A percentile compares a stretch with the other conserved stretches of the same genome.
phyloP scores from a whole-genome alignment of 257 asterid species.

The Petunia axillaris region DNA sequence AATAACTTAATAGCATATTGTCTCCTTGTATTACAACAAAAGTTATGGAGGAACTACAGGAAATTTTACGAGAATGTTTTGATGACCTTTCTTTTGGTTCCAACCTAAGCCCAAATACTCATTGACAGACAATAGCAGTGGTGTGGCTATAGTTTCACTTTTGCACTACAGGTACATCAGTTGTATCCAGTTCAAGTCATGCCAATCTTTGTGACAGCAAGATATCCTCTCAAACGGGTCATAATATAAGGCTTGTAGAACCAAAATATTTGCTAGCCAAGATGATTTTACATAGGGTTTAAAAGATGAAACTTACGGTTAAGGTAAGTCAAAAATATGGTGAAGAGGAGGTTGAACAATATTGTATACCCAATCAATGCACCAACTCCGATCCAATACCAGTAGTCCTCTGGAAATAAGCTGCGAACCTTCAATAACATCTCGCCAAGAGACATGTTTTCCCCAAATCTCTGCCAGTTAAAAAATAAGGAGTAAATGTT shows the following conservation, averaged over 20 bases:
- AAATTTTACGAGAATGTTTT: too few relatives aligned
- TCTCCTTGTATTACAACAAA: neutral
- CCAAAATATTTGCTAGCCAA: neutral
- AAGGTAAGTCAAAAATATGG: conserved; percentile 51
- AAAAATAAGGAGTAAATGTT: neutral
- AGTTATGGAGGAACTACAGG: neutral
- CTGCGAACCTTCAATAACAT: conserved; percentile 39
- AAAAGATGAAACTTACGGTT: conserved; percentile 67
- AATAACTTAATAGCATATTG: neutral
- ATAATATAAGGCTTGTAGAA: neutral
- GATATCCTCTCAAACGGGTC: neutral
- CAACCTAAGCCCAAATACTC: too few relatives aligned
- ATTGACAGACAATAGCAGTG: neutral
- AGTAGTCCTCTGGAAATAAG: conserved; percentile 43
- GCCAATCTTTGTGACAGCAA: neutral
- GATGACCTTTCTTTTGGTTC: too few relatives aligned
- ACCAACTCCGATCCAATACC: conserved; percentile 61
- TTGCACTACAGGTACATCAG: neutral
- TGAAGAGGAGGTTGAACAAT: conserved; percentile 39
- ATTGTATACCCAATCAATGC: conserved; percentile 43
- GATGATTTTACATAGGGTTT: conserved; percentile 12
- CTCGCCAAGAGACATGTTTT: conserved; percentile 38
- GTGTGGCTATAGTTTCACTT: neutral
- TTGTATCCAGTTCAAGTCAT: neutral
- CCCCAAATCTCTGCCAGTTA: conserved; percentile 35